A percentile compares a stretch with the other conserved stretches of the same genome.
phyloP scores from a whole-genome alignment of 1,284 basidiomycete species.

The Fomitopsis palustris region DNA sequence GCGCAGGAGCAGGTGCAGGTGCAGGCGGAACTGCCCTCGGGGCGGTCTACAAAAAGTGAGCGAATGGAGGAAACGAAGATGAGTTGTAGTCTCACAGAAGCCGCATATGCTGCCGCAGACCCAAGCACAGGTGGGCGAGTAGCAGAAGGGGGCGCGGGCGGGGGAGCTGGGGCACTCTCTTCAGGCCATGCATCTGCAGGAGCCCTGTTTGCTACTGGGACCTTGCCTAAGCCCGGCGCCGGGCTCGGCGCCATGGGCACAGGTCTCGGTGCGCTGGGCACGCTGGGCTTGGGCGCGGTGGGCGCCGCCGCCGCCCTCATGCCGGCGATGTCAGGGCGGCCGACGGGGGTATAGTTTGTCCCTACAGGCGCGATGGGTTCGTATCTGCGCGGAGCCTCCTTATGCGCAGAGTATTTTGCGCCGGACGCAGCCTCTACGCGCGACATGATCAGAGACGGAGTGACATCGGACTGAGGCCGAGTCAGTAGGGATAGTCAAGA shows the following conservation, averaged over 20 bases:
- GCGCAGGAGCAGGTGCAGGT: conserved; percentile 34
- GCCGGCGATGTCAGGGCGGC: conserved; percentile 63
- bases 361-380: conserved; percentile 76
- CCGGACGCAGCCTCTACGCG: conserved; percentile 90
- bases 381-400: conserved; percentile 56
- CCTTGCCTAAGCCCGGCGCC: conserved; percentile 27
- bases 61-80: not conserved
- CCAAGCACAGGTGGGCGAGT: conserved; percentile 38
- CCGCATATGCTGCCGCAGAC: not conserved
- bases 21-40: conserved; percentile 21
- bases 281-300: conserved; percentile 30
- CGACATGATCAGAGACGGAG: conserved; percentile 77
- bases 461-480: conserved; percentile 69
- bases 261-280: conserved; percentile 41
- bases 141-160: conserved; percentile 45
- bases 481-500: no score
- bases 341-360: conserved; percentile 68
- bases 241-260: conserved; percentile 39
- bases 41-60: not conserved
- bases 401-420: conserved; percentile 84
- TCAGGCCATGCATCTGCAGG: conserved; percentile 59
- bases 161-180: conserved; percentile 34
- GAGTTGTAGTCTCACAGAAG: conserved; percentile 15
- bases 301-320: conserved; percentile 40
- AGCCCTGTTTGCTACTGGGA: conserved; percentile 25